These are phyloP conservation scores for Gliomastix tumulicola DNA, from an alignment of 2,329 filamentous ascomycete genomes.

Conservation along the genomic window DNA sequence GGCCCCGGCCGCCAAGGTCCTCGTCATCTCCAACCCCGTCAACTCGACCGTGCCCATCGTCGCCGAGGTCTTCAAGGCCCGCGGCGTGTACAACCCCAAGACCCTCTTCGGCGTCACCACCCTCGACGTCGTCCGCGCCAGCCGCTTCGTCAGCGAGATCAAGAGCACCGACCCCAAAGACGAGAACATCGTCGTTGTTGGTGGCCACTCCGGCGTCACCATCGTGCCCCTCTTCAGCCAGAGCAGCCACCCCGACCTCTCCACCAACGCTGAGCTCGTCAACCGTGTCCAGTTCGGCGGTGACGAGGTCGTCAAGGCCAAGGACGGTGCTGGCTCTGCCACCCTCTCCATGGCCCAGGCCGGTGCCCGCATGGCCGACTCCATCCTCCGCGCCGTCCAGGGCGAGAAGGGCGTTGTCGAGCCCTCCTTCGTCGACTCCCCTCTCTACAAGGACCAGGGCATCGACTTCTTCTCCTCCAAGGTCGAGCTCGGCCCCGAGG, in stretches of 20 bases:
- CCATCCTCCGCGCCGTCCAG: conserved; percentile 83
- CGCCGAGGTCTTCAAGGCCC: conserved; percentile 92
- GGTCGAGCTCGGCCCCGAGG: conserved; percentile 93
- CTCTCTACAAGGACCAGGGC: conserved; percentile 97
- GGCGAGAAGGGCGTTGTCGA: conserved; percentile 94
- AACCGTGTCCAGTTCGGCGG: conserved; percentile 97
- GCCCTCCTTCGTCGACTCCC: conserved; percentile 94
- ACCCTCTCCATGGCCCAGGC: conserved; percentile 99
- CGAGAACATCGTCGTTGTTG: conserved; percentile 93
- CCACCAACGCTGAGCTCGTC: conserved; percentile 72
- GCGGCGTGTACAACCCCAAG: conserved; percentile 97
- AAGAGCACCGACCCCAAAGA: conserved; percentile 84
- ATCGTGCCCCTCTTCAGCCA: conserved; percentile 97
- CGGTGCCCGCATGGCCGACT: conserved; percentile 78
- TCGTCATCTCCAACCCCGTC: conserved; percentile 98
- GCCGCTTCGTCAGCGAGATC: conserved; percentile 93
- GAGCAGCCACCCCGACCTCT: conserved; percentile 78
- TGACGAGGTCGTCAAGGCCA: conserved; percentile 98
- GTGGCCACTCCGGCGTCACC: conserved; percentile 95
- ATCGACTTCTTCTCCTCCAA: conserved; percentile 94
- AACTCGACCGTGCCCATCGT: conserved; percentile 99
- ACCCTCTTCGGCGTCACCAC: conserved; percentile 99
- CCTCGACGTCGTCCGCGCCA: conserved; percentile 95
- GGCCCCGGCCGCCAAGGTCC: conserved; percentile 85
- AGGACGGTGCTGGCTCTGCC: conserved; percentile 94